phyloP scores from a whole-genome alignment of 2,329 filamentous ascomycete species.

The Botrytis squamosa region DNA sequence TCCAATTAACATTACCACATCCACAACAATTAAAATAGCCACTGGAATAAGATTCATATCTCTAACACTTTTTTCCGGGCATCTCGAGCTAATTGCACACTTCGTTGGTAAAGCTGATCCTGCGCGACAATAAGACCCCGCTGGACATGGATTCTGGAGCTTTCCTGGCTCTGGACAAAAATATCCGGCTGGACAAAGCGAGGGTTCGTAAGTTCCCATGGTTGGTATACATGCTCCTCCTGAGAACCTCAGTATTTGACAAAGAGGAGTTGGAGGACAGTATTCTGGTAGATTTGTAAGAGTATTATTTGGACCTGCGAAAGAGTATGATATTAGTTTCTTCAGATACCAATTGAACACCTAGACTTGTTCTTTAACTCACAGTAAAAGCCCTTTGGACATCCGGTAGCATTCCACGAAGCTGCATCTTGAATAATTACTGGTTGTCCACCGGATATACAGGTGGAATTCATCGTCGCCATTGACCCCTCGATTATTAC shows the following conservation, averaged over 20 bases:
- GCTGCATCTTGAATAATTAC: conserved; percentile 11
- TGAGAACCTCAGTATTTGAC: conserved; percentile 26
- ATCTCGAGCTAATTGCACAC: conserved; percentile 48
- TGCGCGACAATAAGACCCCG: conserved; percentile 51
- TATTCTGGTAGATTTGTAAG: conserved; percentile 30
- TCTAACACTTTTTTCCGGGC: conserved; percentile 45
- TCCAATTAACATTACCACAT: conserved; percentile 44
- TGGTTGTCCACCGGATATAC: conserved; percentile 13
- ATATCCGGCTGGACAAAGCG: conserved; percentile 49
- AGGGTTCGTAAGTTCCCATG: conserved; percentile 46
- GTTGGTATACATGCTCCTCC: conserved; percentile 24
- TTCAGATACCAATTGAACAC: background rate
- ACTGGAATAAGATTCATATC: conserved; percentile 37
- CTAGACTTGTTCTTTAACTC: background rate
- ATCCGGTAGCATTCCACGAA: conserved; percentile 17
- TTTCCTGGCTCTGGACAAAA: conserved; percentile 50
- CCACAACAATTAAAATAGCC: conserved; percentile 40
- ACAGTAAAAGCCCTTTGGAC: conserved; percentile 17
- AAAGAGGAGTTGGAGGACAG: conserved; percentile 31
- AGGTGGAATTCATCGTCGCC: conserved; percentile 13
- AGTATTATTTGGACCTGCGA: conserved; percentile 19
- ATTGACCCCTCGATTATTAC: background rate
- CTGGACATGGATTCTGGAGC: conserved; percentile 45
- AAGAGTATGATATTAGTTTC: background rate
- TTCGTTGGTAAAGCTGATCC: conserved; percentile 49